A percentile compares a stretch with the other conserved stretches of the same genome.
Conservation (phyloP, 306 rosid species). For the Prunus dulcis region DNA sequence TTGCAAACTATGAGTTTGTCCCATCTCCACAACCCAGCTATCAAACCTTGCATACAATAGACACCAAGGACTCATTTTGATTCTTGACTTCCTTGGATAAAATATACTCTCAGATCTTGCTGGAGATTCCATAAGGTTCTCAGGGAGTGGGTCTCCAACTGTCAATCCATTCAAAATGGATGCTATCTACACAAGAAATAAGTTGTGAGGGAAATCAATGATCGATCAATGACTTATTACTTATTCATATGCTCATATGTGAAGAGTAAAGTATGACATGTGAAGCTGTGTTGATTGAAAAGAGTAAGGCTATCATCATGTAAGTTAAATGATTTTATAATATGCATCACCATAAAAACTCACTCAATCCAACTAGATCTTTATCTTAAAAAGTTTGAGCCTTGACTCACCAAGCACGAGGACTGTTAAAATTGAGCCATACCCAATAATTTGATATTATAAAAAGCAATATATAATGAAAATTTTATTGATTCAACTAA, state of each 20-base stretch:
- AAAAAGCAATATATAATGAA: too few relatives aligned
- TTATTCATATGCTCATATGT: too few relatives aligned
- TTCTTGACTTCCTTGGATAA: constrained; percentile 46
- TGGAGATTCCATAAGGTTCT: constrained; percentile 91
- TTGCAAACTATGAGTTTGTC: constrained; percentile 60
- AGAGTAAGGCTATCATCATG: too few relatives aligned
- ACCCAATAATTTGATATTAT: too few relatives aligned
- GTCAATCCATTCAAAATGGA: constrained; percentile 94
- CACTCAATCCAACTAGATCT: too few relatives aligned
- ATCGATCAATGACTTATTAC: background rate
- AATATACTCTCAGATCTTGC: constrained; percentile 77
- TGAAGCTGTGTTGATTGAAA: background rate
- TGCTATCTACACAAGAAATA: constrained; percentile 60
- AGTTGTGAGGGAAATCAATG: background rate
- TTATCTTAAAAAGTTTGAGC: too few relatives aligned
- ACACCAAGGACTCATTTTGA: too few relatives aligned
- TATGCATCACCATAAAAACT: too few relatives aligned
- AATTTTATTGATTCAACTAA: too few relatives aligned
- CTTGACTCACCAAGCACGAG: too few relatives aligned
- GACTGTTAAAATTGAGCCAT: too few relatives aligned
- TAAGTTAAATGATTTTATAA: too few relatives aligned
- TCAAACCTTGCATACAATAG: constrained; percentile 18
- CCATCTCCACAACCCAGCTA: constrained; percentile 64
- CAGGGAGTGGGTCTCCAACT: constrained; percentile 88
- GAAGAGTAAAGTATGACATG: background rate